Conservation (phyloP, 768 basidiomycete genomes). For the Termitomyces sp. region DNA sequence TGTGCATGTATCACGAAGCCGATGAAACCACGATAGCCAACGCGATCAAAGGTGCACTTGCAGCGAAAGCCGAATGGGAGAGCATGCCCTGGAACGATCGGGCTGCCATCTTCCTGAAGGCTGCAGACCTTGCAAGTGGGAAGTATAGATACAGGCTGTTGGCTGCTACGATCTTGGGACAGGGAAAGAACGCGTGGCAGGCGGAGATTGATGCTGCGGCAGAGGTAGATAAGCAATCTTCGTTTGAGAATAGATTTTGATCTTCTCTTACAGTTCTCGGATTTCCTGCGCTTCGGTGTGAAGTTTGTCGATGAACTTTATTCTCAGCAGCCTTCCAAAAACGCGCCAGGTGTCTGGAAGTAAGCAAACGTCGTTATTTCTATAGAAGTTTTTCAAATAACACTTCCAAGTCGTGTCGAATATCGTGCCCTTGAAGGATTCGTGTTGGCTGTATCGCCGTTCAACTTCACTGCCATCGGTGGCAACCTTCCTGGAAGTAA, state of each 20-base stretch:
- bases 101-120: conserved; percentile 97
- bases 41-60: conserved; percentile 86
- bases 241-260: neutral
- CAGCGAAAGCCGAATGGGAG: conserved; percentile 89
- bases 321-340: conserved; percentile 82
- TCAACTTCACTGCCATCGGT: conserved; percentile 98
- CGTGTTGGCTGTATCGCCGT: conserved; percentile 94
- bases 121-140: conserved; percentile 90
- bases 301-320: conserved; percentile 97
- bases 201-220: conserved; percentile 99
- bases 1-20: conserved; percentile 88
- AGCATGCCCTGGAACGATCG: conserved; percentile 93
- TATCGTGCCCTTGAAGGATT: conserved; percentile 98
- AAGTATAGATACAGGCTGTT: conserved; percentile 95
- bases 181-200: conserved; percentile 99
- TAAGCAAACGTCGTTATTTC: conserved; percentile 32
- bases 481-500: conserved; percentile 78
- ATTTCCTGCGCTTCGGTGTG: conserved; percentile 96
- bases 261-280: conserved; percentile 50
- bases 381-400: conserved; percentile 1
- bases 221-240: conserved; percentile 44
- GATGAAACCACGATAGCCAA: conserved; percentile 65
- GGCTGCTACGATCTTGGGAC: conserved; percentile 96
- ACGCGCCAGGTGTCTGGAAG: conserved; percentile 92
- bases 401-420: conserved; percentile 70